These are phyloP conservation scores for Gastrolobium bilobum DNA, from an alignment of 306 rosid genomes.

Conservation along the genomic window DNA sequence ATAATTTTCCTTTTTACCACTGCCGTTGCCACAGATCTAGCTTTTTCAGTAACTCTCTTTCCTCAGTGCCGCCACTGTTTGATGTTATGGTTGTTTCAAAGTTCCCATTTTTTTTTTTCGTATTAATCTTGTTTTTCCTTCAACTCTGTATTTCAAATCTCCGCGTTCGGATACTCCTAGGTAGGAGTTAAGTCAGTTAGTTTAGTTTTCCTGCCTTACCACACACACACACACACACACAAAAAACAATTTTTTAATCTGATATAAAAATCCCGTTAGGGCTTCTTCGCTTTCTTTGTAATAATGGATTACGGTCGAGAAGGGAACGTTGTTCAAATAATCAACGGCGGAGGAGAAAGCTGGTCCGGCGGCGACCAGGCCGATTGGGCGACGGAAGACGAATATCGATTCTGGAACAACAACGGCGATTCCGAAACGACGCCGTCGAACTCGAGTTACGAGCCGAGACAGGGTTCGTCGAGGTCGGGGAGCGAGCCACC, in stretches of 20 bases:
- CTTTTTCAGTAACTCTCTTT: neutral
- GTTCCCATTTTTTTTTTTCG: neutral
- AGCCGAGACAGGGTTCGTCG: conserved; percentile 70
- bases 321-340: conserved; percentile 82
- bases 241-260: neutral
- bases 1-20: neutral
- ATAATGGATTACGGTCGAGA: conserved; percentile 80
- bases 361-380: conserved; percentile 79
- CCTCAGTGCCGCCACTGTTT: neutral
- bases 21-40: conserved; percentile 9
- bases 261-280: conserved; percentile 38
- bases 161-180: neutral
- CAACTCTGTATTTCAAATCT: neutral
- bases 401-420: conserved; percentile 84
- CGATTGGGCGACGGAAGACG: conserved; percentile 98
- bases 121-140: neutral
- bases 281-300: conserved; percentile 32
- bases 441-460: conserved; percentile 78
- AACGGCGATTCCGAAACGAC: conserved; percentile 64
- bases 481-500: conserved; percentile 91
- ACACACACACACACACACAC: neutral
- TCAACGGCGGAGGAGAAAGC: conserved; percentile 64
- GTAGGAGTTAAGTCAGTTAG: neutral
- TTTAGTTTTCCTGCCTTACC: too few species aligned
- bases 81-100: neutral